These are phyloP conservation scores for Peziza echinospora DNA, from an alignment of 495 filamentous ascomycete genomes.

Conservation along the genomic window DNA sequence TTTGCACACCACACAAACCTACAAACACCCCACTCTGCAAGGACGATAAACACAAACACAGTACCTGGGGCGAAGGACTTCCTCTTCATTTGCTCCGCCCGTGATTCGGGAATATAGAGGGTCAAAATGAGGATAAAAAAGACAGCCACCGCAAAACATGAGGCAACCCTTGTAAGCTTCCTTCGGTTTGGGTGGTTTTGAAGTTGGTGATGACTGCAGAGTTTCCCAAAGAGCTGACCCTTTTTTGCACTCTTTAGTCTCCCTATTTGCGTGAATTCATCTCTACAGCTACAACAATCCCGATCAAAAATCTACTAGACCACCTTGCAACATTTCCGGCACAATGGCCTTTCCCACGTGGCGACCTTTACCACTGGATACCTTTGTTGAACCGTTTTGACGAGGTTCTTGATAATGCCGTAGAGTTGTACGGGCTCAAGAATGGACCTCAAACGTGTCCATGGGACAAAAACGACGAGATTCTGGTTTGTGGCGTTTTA, in stretches of 20 bases:
- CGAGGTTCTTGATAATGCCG: constrained; percentile 58
- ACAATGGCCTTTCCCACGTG: constrained; percentile 88
- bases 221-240: constrained; percentile 20
- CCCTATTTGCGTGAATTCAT: constrained; percentile 68
- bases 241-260: constrained; percentile 41
- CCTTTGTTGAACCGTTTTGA: constrained; percentile 87
- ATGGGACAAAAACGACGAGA: constrained; percentile 20
- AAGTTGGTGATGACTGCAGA: constrained; percentile 11
- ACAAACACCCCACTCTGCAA: too few relatives aligned
- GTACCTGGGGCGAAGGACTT: constrained; percentile 3
- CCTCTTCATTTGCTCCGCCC: neutral
- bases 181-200: neutral
- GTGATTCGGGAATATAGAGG: neutral
- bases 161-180: constrained; percentile 65
- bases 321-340: constrained; percentile 61
- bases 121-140: constrained; percentile 94
- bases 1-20: too few relatives aligned
- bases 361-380: constrained; percentile 98
- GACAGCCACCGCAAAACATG: constrained; percentile 73
- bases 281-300: constrained; percentile 37
- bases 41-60: too few relatives aligned
- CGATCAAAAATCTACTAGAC: constrained; percentile 52
- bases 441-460: constrained; percentile 53
- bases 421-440: constrained; percentile 57
- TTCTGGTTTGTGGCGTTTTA: constrained; percentile 58